phyloP scores from a whole-genome alignment of 176 grass and related monocot genomes.

The Chloris gayana region DNA sequence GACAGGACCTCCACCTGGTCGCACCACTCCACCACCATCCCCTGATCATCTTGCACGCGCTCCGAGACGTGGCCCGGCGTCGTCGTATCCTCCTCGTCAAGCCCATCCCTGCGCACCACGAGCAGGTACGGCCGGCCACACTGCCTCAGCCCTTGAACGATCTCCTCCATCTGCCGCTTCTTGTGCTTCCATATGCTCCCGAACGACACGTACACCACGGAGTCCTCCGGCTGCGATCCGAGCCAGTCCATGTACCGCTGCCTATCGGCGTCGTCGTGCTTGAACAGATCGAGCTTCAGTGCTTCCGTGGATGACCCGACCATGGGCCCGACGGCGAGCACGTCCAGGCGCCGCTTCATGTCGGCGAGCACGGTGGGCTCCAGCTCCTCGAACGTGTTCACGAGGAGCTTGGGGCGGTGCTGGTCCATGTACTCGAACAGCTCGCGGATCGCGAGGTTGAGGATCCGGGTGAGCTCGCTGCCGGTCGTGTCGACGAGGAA shows the following conservation, averaged over 20 bases:
- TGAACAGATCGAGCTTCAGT: conserved; percentile 22
- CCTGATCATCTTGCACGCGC: not conserved
- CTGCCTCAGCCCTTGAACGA: conserved; percentile 19
- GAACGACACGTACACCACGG: conserved; percentile 62
- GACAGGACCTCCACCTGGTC: conserved; percentile 53
- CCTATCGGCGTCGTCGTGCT: conserved; percentile 3
- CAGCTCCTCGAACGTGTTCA: conserved; percentile 55
- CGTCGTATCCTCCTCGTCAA: not conserved
- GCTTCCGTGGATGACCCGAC: not conserved
- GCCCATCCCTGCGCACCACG: conserved; percentile 48
- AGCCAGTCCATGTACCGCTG: conserved; percentile 62
- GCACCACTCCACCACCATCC: conserved; percentile 59
- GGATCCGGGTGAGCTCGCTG: not conserved
- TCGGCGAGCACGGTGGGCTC: conserved; percentile 33
- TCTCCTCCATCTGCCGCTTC: conserved; percentile 49
- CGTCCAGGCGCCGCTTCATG: conserved; percentile 16
- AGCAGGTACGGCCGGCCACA: conserved; percentile 41
- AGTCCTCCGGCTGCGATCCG: conserved; percentile 20
- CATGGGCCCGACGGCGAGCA: conserved; percentile 46
- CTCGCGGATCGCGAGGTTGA: conserved; percentile 2
- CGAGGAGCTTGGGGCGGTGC: conserved; percentile 37
- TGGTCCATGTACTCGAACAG: conserved; percentile 30
- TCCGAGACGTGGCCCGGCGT: not conserved
- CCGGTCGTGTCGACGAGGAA: conserved; percentile 30
- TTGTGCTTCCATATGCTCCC: conserved; percentile 55